Conservation (phyloP, 345 rosid genomes). For the Laguncularia racemosa region DNA sequence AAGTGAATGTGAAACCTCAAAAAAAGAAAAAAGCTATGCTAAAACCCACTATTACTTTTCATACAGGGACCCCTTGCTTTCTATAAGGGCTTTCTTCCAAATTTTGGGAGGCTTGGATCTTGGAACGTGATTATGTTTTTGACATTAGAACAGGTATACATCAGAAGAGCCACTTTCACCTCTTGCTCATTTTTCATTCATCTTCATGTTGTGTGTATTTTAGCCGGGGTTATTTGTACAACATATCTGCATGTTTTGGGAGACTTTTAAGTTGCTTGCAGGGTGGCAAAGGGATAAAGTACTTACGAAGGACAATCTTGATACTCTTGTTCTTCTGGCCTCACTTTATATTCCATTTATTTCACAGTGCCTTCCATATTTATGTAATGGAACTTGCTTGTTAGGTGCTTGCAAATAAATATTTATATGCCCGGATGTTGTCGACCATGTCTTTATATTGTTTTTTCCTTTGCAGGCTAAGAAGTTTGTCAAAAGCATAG, state of each 20-base stretch:
- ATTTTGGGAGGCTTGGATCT: conserved; percentile 93
- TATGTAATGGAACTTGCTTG: neutral
- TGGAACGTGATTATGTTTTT: conserved; percentile 97
- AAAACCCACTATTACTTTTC: conserved; percentile 3
- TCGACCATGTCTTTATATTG: neutral
- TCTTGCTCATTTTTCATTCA: neutral
- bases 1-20: too few species aligned
- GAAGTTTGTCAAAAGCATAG: conserved; percentile 37
- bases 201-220: neutral
- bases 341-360: too few species aligned
- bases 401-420: neutral
- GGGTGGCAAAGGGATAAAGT: too few species aligned
- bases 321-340: too few species aligned
- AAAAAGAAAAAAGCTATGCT: neutral
- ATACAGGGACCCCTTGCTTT: conserved; percentile 84
- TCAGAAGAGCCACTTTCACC: neutral
- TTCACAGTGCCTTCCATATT: too few species aligned
- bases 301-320: too few species aligned
- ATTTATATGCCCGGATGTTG: neutral
- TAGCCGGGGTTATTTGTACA: neutral
- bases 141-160: conserved; percentile 85
- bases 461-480: conserved; percentile 42
- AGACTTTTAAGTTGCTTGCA: too few species aligned
- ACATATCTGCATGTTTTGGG: neutral
- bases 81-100: conserved; percentile 91